Evolutionary conservation across 306 rosid species (phyloP).

Genomic region (Acacia confusa): DNA sequence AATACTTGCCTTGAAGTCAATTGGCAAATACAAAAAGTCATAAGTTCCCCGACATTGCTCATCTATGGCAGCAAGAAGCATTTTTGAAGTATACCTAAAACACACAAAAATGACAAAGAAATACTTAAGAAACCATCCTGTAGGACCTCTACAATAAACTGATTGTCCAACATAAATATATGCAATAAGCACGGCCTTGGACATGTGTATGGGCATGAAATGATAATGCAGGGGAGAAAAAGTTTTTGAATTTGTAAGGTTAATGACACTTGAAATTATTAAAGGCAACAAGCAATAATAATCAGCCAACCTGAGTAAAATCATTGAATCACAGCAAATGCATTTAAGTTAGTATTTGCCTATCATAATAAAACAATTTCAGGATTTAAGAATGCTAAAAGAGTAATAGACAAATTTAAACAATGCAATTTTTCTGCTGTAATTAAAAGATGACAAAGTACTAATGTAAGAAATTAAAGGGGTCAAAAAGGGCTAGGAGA

Average conservation of each 20-base stretch:
- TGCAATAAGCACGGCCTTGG: conserved; percentile 9
- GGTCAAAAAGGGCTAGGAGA: conserved; percentile 9
- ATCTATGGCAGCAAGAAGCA: conserved; percentile 86
- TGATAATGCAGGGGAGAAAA: conserved; percentile 11
- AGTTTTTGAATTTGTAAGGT: not conserved
- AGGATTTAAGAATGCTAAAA: conserved; percentile 1
- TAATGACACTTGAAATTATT: conserved; percentile 22
- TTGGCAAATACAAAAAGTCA: conserved; percentile 87
- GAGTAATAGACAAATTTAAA: not conserved
- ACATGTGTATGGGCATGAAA: not conserved
- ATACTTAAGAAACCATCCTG: conserved; percentile 19
- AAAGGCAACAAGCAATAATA: not conserved
- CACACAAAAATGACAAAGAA: conserved; percentile 28
- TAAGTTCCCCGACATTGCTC: conserved; percentile 84
- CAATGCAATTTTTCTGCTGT: not conserved
- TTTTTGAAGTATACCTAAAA: conserved; percentile 90
- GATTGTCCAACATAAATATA: conserved; percentile 3
- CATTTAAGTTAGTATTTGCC: not conserved
- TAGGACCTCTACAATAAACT: not conserved
- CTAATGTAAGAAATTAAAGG: conserved; percentile 19
- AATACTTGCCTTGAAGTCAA: conserved; percentile 77
- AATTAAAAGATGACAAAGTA: conserved; percentile 24
- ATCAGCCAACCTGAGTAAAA: not conserved
- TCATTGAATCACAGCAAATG: not conserved
- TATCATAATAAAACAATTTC: not conserved